These are phyloP conservation scores for Ophiostoma quercus DNA, from an alignment of 2,329 filamentous ascomycete genomes.

Conservation along the genomic window DNA sequence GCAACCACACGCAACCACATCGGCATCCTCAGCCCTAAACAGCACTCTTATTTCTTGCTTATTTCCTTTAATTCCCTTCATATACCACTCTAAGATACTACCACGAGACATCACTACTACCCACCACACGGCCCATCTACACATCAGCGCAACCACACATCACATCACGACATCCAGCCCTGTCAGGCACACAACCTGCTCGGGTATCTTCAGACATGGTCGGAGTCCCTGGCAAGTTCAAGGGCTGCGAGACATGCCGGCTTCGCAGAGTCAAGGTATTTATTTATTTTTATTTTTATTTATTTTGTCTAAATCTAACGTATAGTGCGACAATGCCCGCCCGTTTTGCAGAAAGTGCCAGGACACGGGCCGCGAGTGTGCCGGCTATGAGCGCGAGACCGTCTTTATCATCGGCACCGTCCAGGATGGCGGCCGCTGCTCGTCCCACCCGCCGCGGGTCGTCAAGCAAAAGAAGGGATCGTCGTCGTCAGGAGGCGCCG, in stretches of 20 bases:
- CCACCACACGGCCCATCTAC: not conserved
- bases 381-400: slow-evolving; percentile 57
- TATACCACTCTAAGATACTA: too few species aligned
- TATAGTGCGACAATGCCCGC: slow-evolving; percentile 56
- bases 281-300: slow-evolving; percentile 4
- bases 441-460: slow-evolving; percentile 50
- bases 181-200: not conserved
- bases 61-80: not conserved
- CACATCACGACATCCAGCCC: not conserved
- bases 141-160: not conserved
- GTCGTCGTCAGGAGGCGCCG: not conserved
- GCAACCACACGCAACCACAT: too few species aligned
- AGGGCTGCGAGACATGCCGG: slow-evolving; percentile 59
- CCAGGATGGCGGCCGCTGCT: slow-evolving; percentile 50
- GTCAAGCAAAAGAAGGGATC: slow-evolving; percentile 37
- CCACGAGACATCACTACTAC: not conserved
- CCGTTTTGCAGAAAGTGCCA: slow-evolving; percentile 58
- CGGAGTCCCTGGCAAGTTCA: slow-evolving; percentile 59
- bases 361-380: slow-evolving; percentile 52
- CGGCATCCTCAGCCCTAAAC: not conserved
- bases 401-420: slow-evolving; percentile 60
- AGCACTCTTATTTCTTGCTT: not conserved
- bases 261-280: slow-evolving; percentile 53
- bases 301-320: not conserved
- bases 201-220: slow-evolving; percentile 39